A percentile compares a stretch with the other conserved stretches of the same genome.
These are phyloP conservation scores for Eimeria maxima DNA, from an alignment of 169 alveolate species.

Conservation along the genomic window DNA sequence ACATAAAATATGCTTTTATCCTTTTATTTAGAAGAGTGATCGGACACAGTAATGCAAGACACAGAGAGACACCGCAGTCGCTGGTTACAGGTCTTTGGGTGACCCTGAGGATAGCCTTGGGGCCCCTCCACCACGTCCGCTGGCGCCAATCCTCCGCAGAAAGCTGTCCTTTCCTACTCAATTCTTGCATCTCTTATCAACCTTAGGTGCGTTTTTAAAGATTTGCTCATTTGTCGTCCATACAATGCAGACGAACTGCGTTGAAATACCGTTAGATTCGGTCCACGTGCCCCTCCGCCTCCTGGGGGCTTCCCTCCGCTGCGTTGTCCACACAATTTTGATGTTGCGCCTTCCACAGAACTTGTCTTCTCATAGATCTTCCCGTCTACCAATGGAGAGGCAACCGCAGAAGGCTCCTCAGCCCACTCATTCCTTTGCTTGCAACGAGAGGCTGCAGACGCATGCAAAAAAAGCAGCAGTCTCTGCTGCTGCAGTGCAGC, in stretches of 20 bases:
- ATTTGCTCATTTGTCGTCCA: background rate
- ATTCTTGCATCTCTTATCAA: background rate
- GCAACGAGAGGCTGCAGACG: background rate
- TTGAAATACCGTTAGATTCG: conserved; percentile 49
- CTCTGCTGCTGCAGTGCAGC: background rate
- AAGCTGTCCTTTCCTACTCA: background rate
- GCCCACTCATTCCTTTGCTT: background rate
- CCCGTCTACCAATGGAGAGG: background rate
- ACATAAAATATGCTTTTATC: background rate
- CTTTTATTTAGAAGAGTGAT: background rate
- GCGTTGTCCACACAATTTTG: conserved; percentile 54
- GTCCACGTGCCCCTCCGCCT: conserved; percentile 51
- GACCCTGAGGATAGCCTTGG: conserved; percentile 17
- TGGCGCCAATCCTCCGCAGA: background rate
- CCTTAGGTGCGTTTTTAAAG: background rate
- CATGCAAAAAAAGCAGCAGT: background rate
- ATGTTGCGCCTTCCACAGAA: conserved; percentile 70
- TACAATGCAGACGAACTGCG: conserved; percentile 74
- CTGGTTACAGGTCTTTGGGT: background rate
- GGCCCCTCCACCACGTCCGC: background rate
- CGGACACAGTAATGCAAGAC: too few relatives aligned
- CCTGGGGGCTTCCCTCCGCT: conserved; percentile 71
- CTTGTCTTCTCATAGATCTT: background rate
- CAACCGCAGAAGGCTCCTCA: background rate
- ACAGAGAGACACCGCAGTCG: background rate